Base-by-base conservation (phyloP, 2,329 filamentous ascomycete species). In the Sporothrix globosa region DNA sequence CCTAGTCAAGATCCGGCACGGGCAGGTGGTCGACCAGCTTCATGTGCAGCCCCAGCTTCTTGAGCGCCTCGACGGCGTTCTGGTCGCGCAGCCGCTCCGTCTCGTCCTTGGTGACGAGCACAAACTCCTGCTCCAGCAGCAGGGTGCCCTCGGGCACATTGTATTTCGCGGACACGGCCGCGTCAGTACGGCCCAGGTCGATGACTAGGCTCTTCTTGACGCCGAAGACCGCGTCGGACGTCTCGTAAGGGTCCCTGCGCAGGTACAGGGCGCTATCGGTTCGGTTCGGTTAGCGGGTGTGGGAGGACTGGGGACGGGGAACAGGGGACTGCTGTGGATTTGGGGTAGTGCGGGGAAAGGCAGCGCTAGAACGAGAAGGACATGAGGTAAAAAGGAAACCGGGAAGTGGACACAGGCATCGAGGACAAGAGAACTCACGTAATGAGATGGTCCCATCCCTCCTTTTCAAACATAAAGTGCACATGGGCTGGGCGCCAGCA, bases 391-490 rank as follows among this genome's bases (percentile, higher is more conserved):
- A 65, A 48, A 6, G 19, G 19, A 65, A 96, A 0, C 96, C 81
- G 0, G 92, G 90, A 6, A 90, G 92, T 39, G 14, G 13, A 19
- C n/a, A 17, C 21, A 19, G 54, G 73, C 24, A 39, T 60, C 39
- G 24, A 24, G n/a, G 60, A 66, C n/a, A 24, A 19, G 71, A n/a
- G 46, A 11, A 88, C 89, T 73, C 83, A 94, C 91, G 92, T 96
- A 77, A 96, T 90, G 75, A 97, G 80, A 77, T 90, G 87, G 82
- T 97, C 92, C 81, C 87, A 93, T 0, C 91, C 91, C 46, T 84
- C 79, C 82, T 92, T 93, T 77, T 90, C 88, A 81, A 97, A 93
- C 91, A 96, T 96, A 76, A 96, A 96, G 79, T 96, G 92, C 84
- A 95, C 87, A 79, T 96, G 92, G 24, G 89, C 87, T 1, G 92